A percentile compares a stretch with the other conserved stretches of the same genome.
Evolutionary conservation across 2,329 filamentous ascomycete genomes (phyloP).

Genomic region (Fusarium sororula): DNA sequence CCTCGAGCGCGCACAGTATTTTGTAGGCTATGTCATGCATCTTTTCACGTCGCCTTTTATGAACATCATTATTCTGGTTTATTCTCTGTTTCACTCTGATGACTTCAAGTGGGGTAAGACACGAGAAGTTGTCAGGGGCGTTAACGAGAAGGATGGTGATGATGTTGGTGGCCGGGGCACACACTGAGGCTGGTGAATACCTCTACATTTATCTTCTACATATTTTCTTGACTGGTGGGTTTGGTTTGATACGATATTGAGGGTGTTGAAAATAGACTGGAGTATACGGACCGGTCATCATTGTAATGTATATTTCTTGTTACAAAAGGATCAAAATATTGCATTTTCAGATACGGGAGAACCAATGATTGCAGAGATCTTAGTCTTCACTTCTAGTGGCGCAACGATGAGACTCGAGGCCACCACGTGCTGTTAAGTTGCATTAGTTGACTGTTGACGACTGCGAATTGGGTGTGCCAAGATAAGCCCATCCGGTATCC

Average conservation of each 20-base stretch:
- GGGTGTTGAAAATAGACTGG: not conserved
- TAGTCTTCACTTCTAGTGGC: not conserved
- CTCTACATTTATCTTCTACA: not conserved
- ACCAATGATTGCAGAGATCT: not conserved
- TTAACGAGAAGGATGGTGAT: conserved; percentile 41
- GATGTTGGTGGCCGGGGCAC: conserved; percentile 39
- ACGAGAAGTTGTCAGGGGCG: conserved; percentile 47
- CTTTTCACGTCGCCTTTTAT: conserved; percentile 52
- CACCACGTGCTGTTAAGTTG: not conserved
- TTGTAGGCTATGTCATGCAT: conserved; percentile 51
- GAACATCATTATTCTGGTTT: conserved; percentile 54
- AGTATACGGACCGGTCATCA: conserved; percentile 9
- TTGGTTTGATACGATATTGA: not conserved
- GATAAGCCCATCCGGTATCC: not conserved
- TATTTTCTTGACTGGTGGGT: not conserved
- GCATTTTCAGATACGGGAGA: not conserved
- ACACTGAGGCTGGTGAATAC: conserved; percentile 16
- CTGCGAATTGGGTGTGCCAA: not conserved
- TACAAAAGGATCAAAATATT: not conserved
- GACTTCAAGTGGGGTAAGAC: conserved; percentile 60
- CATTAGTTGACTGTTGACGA: not conserved
- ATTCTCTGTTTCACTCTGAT: conserved; percentile 54
- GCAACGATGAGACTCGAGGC: not conserved
- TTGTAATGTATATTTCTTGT: conserved; percentile 21
- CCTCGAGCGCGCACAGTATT: conserved; percentile 51